phyloP scores from a whole-genome alignment of 2,329 filamentous ascomycete species.

The Xylaria sp. region DNA sequence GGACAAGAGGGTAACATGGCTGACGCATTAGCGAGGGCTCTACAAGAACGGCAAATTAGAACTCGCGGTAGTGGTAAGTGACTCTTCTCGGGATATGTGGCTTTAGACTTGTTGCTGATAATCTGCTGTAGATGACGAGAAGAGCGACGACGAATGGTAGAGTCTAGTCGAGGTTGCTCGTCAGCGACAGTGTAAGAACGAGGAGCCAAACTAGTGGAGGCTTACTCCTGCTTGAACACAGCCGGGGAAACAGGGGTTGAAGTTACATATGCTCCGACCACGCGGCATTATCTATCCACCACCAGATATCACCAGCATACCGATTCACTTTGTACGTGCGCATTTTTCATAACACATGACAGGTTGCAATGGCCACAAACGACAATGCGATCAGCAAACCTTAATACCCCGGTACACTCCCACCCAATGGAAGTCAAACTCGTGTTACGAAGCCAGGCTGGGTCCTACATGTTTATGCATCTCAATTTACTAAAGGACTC shows the following conservation, averaged over 20 bases:
- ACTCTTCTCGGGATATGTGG: conserved; percentile 21
- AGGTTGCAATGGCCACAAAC: neutral
- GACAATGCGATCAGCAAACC: conserved; percentile 8
- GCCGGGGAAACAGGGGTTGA: neutral
- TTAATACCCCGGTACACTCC: neutral
- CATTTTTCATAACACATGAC: neutral
- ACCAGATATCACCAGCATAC: neutral
- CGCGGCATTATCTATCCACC: neutral
- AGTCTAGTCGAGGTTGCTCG: conserved; percentile 43
- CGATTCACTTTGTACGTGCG: neutral
- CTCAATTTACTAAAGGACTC: neutral
- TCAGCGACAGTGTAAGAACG: conserved; percentile 30
- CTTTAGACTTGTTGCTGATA: conserved; percentile 24
- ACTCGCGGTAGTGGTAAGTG: conserved; percentile 93
- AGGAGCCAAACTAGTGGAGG: conserved; percentile 37
- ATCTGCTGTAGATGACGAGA: conserved; percentile 73
- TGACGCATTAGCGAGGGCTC: conserved; percentile 80
- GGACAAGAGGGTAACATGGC: conserved; percentile 76
- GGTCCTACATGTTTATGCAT: neutral
- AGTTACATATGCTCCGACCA: conserved; percentile 8
- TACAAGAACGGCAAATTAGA: conserved; percentile 89
- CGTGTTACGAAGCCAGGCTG: neutral
- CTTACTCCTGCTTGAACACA: conserved; percentile 26
- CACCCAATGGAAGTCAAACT: neutral
- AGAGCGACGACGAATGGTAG: conserved; percentile 80